Percentiles rank a stretch among this genome's conserved stretches.
These are phyloP conservation scores for Inosperma sp. DNA, from an alignment of 768 basidiomycete genomes.

Conservation along the genomic window DNA sequence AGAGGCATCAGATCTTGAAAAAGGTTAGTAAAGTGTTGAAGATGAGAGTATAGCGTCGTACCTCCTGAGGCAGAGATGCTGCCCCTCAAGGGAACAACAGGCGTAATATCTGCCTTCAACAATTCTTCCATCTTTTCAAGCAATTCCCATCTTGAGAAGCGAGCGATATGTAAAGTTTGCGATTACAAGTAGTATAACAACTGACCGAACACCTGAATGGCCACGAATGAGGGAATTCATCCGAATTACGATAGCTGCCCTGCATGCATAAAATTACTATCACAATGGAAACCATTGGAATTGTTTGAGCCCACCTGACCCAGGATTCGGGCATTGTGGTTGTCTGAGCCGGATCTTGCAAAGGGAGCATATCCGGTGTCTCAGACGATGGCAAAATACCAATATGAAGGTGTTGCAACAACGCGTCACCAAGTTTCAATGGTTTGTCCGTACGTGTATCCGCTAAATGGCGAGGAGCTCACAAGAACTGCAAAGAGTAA, in stretches of 20 bases:
- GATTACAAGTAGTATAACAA: background rate
- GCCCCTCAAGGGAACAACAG: constrained; percentile 75
- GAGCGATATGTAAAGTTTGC: background rate
- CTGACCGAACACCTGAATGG: constrained; percentile 68
- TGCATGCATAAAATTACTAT: constrained; percentile 33
- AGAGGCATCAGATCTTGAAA: constrained; percentile 45
- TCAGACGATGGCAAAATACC: constrained; percentile 60
- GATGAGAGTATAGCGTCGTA: constrained; percentile 23
- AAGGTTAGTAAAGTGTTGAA: constrained; percentile 5
- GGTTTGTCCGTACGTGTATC: constrained; percentile 71
- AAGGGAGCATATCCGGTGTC: constrained; percentile 49
- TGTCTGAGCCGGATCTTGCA: constrained; percentile 61
- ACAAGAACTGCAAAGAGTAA: constrained; percentile 9
- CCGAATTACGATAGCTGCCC: constrained; percentile 72
- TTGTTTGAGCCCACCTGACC: constrained; percentile 50
- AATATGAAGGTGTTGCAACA: constrained; percentile 70
- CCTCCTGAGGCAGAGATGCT: constrained; percentile 79
- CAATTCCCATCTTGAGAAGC: constrained; percentile 52
- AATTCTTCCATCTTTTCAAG: constrained; percentile 66
- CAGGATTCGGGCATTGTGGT: constrained; percentile 82
- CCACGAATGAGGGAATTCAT: constrained; percentile 81
- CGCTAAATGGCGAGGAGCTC: constrained; percentile 36
- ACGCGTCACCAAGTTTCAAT: constrained; percentile 55
- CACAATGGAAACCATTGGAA: constrained; percentile 34
- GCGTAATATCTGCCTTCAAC: constrained; percentile 58